phyloP scores from a whole-genome alignment of 2,329 filamentous ascomycete genomes.

The Dactylellina parvicollis region DNA sequence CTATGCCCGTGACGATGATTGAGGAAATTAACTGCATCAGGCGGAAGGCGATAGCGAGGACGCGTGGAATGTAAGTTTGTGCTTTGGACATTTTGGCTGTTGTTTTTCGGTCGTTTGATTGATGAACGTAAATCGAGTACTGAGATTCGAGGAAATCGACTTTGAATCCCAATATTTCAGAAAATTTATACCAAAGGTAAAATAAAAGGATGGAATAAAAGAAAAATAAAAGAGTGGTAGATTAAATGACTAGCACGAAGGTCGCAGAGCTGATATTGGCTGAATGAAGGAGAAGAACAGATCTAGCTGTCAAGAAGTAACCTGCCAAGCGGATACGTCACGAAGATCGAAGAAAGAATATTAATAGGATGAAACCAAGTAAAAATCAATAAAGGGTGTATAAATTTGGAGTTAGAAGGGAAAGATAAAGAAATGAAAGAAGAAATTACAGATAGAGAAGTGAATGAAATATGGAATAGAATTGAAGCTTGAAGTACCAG shows the following conservation, averaged over 20 bases:
- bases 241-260: neutral
- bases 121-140: no score
- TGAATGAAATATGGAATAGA: neutral
- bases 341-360: no score
- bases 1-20: constrained; percentile 42
- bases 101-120: neutral
- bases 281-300: neutral
- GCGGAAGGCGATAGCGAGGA: constrained; percentile 30
- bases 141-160: no score
- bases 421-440: no score
- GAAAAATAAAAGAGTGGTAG: neutral
- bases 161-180: no score
- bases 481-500: neutral
- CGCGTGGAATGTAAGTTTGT: constrained; percentile 45
- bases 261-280: constrained; percentile 6
- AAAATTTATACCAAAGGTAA: neutral
- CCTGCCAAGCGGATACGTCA: no score
- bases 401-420: no score
- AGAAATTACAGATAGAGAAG: neutral
- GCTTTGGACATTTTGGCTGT: constrained; percentile 32
- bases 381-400: no score
- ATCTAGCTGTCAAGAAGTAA: neutral
- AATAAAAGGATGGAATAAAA: neutral
- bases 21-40: constrained; percentile 38
- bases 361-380: no score